Conservation (phyloP, 345 rosid genomes). For the Carallia pectinifolia region DNA sequence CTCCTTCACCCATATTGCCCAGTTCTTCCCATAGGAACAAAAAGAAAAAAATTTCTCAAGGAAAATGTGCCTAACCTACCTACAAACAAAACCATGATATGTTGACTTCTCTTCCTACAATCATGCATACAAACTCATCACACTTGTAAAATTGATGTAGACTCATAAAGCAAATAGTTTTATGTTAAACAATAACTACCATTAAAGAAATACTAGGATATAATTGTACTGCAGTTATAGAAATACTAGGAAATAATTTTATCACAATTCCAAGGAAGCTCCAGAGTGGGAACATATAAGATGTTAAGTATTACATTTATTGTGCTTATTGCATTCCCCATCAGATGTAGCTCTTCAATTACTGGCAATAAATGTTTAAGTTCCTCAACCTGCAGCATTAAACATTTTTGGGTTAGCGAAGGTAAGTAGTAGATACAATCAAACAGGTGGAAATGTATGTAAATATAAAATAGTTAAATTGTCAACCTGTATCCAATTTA, state of each 20-base stretch:
- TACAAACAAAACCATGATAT: too few species aligned
- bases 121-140: too few species aligned
- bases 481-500: conserved; percentile 73
- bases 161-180: too few species aligned
- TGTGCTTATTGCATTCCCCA: conserved; percentile 68
- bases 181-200: too few species aligned
- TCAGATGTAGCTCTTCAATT: conserved; percentile 84
- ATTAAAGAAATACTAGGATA: too few species aligned
- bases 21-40: too few species aligned
- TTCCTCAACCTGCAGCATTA: conserved; percentile 58
- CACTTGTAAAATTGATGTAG: too few species aligned
- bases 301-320: conserved; percentile 41
- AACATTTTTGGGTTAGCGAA: conserved; percentile 2
- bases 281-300: conserved; percentile 10
- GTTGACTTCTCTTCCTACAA: too few species aligned
- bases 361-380: conserved; percentile 64
- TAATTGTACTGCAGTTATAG: background rate
- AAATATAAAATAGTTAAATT: conserved; percentile 1
- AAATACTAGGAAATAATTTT: background rate
- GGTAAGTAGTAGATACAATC: background rate
- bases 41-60: too few species aligned
- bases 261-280: background rate
- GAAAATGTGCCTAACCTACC: too few species aligned
- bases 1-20: too few species aligned
- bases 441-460: background rate